Evolutionary conservation across 2,329 filamentous ascomycete genomes (phyloP).

Genomic region (Rhytidhysteron rufulum): DNA sequence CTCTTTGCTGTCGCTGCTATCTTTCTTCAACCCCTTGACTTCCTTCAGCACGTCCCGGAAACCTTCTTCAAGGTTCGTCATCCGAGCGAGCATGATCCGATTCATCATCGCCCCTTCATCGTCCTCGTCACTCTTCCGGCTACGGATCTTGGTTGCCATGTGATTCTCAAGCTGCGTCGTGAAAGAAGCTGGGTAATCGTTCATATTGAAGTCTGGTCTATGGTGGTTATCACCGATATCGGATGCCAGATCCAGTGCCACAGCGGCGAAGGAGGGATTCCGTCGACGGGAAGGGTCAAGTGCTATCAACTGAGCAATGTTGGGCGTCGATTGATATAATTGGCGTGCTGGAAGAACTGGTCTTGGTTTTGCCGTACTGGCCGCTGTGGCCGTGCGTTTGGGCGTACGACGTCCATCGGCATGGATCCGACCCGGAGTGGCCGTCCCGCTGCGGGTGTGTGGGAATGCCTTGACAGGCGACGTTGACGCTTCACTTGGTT

Average conservation of each 20-base stretch:
- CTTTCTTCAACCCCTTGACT: conserved; percentile 61
- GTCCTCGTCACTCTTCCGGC: conserved; percentile 23
- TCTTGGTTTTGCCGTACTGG: conserved; percentile 27
- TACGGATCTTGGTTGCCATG: conserved; percentile 28
- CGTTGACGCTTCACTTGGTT: background rate
- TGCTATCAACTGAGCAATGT: conserved; percentile 52
- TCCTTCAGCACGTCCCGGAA: conserved; percentile 83
- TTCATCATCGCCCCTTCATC: conserved; percentile 46
- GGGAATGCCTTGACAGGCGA: conserved; percentile 11
- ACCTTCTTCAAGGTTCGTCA: conserved; percentile 90
- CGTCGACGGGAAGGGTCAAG: conserved; percentile 42
- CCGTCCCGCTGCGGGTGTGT: conserved; percentile 27
- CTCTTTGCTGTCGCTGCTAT: conserved; percentile 8
- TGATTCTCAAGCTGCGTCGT: conserved; percentile 63
- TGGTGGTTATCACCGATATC: conserved; percentile 63
- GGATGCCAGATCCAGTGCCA: conserved; percentile 64
- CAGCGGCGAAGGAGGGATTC: conserved; percentile 62
- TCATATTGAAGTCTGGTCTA: conserved; percentile 58
- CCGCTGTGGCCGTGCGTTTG: conserved; percentile 30
- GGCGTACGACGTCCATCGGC: conserved; percentile 38
- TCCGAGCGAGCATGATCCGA: conserved; percentile 77
- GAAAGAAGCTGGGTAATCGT: conserved; percentile 69
- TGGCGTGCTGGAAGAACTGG: conserved; percentile 43
- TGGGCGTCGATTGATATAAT: conserved; percentile 56
- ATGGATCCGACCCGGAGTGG: conserved; percentile 29